Percentiles rank a stretch among this genome's conserved stretches.
phyloP scores from a whole-genome alignment of 441 rosid genomes.

The Flueggea neowawraea region DNA sequence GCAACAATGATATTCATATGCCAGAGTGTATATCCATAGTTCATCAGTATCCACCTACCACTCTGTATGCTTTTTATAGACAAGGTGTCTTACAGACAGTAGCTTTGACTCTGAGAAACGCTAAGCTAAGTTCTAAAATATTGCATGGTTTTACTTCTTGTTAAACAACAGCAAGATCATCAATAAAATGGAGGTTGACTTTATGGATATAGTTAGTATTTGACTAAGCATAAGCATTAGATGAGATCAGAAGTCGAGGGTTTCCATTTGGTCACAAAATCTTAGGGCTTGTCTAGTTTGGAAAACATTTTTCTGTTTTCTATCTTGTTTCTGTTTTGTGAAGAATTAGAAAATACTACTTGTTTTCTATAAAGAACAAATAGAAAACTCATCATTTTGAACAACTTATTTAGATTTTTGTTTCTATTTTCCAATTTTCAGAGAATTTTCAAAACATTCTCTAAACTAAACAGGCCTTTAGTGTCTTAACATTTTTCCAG shows the following conservation, averaged over 20 bases:
- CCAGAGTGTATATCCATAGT: conserved; percentile 10
- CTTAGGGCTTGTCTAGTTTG: too few species aligned
- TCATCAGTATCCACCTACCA: conserved; percentile 9
- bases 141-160: conserved; percentile 11
- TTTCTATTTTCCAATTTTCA: too few species aligned
- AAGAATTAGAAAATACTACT: too few species aligned
- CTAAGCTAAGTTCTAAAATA: conserved; percentile 11
- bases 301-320: too few species aligned
- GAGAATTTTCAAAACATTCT: too few species aligned
- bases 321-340: too few species aligned
- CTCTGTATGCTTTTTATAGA: neutral
- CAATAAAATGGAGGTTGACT: conserved; percentile 6
- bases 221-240: conserved; percentile 5
- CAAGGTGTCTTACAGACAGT: conserved; percentile 18
- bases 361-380: too few species aligned
- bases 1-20: neutral
- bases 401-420: too few species aligned
- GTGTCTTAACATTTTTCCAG: too few species aligned
- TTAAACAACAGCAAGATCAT: conserved; percentile 13
- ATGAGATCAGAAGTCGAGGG: conserved; percentile 1
- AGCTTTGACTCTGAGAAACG: conserved; percentile 14
- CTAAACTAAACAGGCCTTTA: too few species aligned
- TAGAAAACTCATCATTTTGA: too few species aligned
- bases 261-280: neutral
- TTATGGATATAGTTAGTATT: conserved; percentile 8